These are phyloP conservation scores for Rhizopogon hawkerae DNA, from an alignment of 1,284 basidiomycete species.

Conservation along the genomic window DNA sequence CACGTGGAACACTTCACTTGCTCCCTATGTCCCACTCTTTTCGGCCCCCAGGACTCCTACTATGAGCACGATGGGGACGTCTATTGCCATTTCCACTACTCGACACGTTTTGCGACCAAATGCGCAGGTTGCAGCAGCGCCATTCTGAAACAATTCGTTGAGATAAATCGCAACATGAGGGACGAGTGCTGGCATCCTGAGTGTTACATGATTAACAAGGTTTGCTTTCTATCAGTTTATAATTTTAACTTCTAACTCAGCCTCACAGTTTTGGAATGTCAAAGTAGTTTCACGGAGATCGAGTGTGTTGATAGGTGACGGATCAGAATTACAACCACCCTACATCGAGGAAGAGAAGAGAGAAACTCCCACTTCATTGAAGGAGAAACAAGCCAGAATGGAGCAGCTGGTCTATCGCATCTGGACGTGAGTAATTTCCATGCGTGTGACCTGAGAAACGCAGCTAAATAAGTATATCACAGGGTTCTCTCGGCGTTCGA, in stretches of 20 bases:
- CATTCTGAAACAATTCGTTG: constrained; percentile 99
- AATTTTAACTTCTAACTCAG: constrained; percentile 2
- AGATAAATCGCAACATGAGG: constrained; percentile 96
- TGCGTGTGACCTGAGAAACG: constrained; percentile 7
- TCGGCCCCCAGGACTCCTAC: constrained; percentile 97
- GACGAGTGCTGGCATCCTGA: constrained; percentile 99
- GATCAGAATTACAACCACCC: constrained; percentile 42
- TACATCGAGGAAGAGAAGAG: constrained; percentile 69
- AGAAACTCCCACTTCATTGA: constrained; percentile 79
- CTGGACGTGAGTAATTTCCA: constrained; percentile 68
- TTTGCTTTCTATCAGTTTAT: constrained; percentile 26
- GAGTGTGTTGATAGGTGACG: constrained; percentile 49
- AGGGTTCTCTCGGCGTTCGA: constrained; percentile 96
- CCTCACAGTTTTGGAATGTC: constrained; percentile 91
- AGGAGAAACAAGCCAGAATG: constrained; percentile 90
- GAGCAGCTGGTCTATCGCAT: constrained; percentile 98
- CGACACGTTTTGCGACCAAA: constrained; percentile 95
- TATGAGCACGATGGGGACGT: constrained; percentile 97
- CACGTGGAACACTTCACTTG: constrained; percentile 99
- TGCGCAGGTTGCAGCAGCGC: constrained; percentile 97
- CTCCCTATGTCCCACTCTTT: constrained; percentile 91
- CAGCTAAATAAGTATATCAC: constrained; percentile 7
- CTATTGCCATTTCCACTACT: constrained; percentile 98
- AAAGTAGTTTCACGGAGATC: constrained; percentile 81
- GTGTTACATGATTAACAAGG: constrained; percentile 99